Base-by-base conservation (phyloP, 306 rosid species). In the Acacia crassicarpa region DNA sequence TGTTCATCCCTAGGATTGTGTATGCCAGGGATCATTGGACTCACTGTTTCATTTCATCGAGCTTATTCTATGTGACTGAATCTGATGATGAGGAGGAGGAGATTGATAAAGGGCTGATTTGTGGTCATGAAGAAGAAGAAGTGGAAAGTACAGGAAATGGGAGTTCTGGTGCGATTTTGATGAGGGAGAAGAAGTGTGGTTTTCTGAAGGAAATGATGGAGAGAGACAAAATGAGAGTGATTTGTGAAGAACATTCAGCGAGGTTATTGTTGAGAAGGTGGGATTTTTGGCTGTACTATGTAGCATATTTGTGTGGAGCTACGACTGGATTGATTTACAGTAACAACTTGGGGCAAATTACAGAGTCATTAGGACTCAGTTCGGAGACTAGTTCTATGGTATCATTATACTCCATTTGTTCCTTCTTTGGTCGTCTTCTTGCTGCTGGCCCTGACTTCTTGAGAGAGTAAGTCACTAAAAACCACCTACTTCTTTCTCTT, bases 361-460 rank as follows among this genome's bases (percentile, higher is more conserved):
- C 97, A 1, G 82, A 94, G 53, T 94, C 98, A 61, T 88, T 92
- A 12, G 98, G 94, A 74, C 81, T 77, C 54, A 25, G 68, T 79
- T 87, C 92, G 10, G 61, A 75, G 58, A 94, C 88, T 45, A 82
- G 51, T 72, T 90, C 97, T 63, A 91, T 92, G 16, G 97, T 92
- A 65, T 91, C 93, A 11, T 84, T 94, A 30, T 92, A 92, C 80
- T 94, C 98, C n/a, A 83, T 94, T 1, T 90, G 89, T 85, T 91
- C 97, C 75, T 94, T 94, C 93, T 92, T 94, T 30, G 97, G 98
- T 49, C 92, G 98, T 54, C 82, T 92, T 77, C 93, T 94, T 54
- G 85, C 97, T 2, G 98, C 97, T 17, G 77, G 90, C 72, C 97
- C 97, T 8, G 98, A 92, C 79, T 92, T 90, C 86, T 78, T 94